phyloP scores from a whole-genome alignment of 2,329 filamentous ascomycete species.

The Colletotrichum tropicicola region DNA sequence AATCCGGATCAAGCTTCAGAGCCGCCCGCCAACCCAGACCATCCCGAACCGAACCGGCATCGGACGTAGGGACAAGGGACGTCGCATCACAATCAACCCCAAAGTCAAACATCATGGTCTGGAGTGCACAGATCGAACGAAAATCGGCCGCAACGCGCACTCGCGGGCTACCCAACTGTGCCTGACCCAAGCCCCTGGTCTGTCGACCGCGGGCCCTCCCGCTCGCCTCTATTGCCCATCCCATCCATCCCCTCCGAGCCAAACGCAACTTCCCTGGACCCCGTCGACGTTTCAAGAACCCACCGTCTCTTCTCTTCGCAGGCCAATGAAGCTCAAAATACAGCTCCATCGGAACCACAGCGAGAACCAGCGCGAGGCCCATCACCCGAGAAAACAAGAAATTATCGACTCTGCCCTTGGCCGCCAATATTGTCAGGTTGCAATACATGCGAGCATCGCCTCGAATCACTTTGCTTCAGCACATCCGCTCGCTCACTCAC shows the following conservation, averaged over 20 bases:
- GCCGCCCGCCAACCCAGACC: too few species aligned
- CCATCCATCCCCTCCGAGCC: not conserved
- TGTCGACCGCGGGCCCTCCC: constrained; percentile 16
- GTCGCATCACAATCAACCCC: not conserved
- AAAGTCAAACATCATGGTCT: not conserved
- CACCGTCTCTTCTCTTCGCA: not conserved
- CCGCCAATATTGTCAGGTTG: not conserved
- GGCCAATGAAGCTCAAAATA: not conserved
- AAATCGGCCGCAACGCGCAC: not conserved
- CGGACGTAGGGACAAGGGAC: not conserved
- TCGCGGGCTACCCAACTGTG: not conserved
- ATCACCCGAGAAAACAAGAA: not conserved
- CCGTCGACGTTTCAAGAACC: not conserved
- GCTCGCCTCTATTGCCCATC: constrained; percentile 1
- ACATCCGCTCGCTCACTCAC: too few species aligned
- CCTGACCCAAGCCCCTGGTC: constrained; percentile 1
- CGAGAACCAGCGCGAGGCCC: not conserved
- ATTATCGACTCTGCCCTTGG: not conserved
- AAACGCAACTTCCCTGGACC: not conserved
- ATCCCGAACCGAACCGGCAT: not conserved
- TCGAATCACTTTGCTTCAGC: not conserved
- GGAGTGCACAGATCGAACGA: not conserved
- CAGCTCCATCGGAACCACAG: not conserved
- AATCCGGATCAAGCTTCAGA: not conserved
- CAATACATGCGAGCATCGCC: not conserved